Percentiles rank a stretch among this genome's conserved stretches.
Evolutionary conservation across 306 rosid genomes (phyloP).

Genomic region (Vicia villosa): DNA sequence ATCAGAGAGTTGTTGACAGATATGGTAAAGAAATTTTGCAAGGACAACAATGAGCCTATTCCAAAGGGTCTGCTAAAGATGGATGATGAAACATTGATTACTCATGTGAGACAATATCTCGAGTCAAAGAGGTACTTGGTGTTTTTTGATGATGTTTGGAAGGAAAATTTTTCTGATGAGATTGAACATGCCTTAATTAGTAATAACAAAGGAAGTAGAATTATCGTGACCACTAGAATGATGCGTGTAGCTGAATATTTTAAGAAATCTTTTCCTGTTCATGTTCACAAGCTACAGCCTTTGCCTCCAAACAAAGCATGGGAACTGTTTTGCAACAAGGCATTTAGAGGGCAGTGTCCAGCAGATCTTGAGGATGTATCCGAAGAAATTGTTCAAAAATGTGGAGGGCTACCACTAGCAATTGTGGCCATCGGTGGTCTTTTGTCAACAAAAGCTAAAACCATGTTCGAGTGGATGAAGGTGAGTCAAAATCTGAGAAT

Average conservation of each 20-base stretch:
- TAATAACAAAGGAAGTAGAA: conserved; percentile 8
- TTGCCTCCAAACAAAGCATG: conserved; percentile 6
- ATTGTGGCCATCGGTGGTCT: conserved; percentile 38
- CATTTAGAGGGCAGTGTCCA: conserved; percentile 27
- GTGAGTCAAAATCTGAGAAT: neutral
- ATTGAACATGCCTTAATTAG: conserved; percentile 22
- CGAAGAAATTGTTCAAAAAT: conserved; percentile 25
- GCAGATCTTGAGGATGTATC: conserved; percentile 11
- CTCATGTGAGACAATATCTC: conserved; percentile 19
- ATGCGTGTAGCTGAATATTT: conserved; percentile 14
- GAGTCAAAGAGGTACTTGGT: conserved; percentile 34
- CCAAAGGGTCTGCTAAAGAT: neutral
- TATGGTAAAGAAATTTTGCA: conserved; percentile 26
- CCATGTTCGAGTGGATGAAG: neutral
- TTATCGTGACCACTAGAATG: conserved; percentile 36
- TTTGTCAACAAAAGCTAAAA: conserved; percentile 22
- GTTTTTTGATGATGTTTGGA: conserved; percentile 42
- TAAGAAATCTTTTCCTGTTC: conserved; percentile 16
- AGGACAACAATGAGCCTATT: neutral
- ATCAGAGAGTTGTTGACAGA: conserved; percentile 9
- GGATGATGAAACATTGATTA: neutral
- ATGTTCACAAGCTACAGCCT: conserved; percentile 11
- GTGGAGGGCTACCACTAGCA: conserved; percentile 34
- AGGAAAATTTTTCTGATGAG: conserved; percentile 22
- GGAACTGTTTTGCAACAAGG: conserved; percentile 40